Evolutionary conservation across 2,329 filamentous ascomycete genomes (phyloP).

Genomic region (Colletotrichum tropicale): DNA sequence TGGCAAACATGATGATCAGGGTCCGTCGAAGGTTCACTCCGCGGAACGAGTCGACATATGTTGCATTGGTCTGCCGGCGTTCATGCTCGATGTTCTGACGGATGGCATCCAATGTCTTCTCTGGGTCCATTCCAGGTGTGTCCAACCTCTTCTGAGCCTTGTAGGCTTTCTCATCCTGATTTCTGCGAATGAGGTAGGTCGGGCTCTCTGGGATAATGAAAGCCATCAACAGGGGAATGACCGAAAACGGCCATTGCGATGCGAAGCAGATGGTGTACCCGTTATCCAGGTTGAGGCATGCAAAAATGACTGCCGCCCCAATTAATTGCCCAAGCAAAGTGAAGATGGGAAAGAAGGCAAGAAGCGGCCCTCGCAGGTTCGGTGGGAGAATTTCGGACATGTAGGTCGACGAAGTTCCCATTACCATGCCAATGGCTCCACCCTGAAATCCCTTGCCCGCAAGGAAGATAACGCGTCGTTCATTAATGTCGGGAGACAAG

Average conservation of each 20-base stretch:
- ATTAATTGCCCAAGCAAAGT: constrained; percentile 52
- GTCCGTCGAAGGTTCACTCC: constrained; percentile 46
- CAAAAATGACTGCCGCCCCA: constrained; percentile 46
- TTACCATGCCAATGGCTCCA: constrained; percentile 47
- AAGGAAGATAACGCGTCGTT: constrained; percentile 43
- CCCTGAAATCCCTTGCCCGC: constrained; percentile 51
- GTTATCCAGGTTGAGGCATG: constrained; percentile 27
- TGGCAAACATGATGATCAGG: constrained; percentile 44
- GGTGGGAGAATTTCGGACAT: constrained; percentile 55
- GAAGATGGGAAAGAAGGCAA: constrained; percentile 54
- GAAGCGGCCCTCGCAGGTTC: constrained; percentile 47
- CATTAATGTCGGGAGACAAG: constrained; percentile 21
- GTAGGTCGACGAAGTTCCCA: constrained; percentile 49
- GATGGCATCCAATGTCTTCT: constrained; percentile 46
- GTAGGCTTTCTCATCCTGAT: constrained; percentile 41
- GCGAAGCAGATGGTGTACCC: constrained; percentile 46
- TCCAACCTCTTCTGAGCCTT: constrained; percentile 55
- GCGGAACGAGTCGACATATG: constrained; percentile 49
- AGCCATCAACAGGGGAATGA: constrained; percentile 44
- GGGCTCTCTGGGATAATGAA: constrained; percentile 56
- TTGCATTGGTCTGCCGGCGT: constrained; percentile 29
- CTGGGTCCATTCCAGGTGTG: constrained; percentile 38
- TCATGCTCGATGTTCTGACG: constrained; percentile 52
- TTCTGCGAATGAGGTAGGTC: constrained; percentile 49
- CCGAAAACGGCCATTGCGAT: constrained; percentile 48